Evolutionary conservation across 768 basidiomycete species (phyloP).

Genomic region (Leccinellum rugosiceps): DNA sequence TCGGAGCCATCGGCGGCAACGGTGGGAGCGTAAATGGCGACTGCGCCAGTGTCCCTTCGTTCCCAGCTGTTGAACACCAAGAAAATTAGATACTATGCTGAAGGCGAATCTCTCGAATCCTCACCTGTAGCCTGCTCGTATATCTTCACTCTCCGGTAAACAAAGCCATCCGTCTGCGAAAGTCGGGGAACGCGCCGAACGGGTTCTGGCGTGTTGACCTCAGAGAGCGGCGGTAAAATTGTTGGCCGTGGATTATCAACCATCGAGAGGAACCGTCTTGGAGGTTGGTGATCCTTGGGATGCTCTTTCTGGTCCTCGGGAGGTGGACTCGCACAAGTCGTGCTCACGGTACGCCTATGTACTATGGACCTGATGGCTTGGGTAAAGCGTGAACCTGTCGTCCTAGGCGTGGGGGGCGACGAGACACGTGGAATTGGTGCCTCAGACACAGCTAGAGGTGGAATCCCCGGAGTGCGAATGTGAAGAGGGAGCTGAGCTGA

Average conservation of each 20-base stretch:
- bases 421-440: conserved; percentile 11
- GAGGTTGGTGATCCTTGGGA: conserved; percentile 5
- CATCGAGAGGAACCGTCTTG: conserved; percentile 11
- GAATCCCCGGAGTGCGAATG: conserved; percentile 14
- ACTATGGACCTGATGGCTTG: conserved; percentile 25
- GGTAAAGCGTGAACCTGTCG: conserved; percentile 18
- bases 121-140: conserved; percentile 27
- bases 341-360: conserved; percentile 15
- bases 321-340: neutral
- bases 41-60: conserved; percentile 10
- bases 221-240: neutral
- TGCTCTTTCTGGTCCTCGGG: conserved; percentile 11
- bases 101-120: neutral
- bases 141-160: conserved; percentile 28
- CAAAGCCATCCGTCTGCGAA: conserved; percentile 23
- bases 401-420: conserved; percentile 14
- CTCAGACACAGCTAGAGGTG: conserved; percentile 20
- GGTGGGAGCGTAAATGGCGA: conserved; percentile 40
- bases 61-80: neutral
- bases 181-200: conserved; percentile 4
- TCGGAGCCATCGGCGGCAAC: conserved; percentile 28
- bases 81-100: neutral
- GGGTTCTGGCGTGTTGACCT: conserved; percentile 5
- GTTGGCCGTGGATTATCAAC: conserved; percentile 11
- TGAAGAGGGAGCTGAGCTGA: conserved; percentile 14